Evolutionary conservation across 2,329 filamentous ascomycete genomes (phyloP).

Genomic region (Fusarium heterosporum): DNA sequence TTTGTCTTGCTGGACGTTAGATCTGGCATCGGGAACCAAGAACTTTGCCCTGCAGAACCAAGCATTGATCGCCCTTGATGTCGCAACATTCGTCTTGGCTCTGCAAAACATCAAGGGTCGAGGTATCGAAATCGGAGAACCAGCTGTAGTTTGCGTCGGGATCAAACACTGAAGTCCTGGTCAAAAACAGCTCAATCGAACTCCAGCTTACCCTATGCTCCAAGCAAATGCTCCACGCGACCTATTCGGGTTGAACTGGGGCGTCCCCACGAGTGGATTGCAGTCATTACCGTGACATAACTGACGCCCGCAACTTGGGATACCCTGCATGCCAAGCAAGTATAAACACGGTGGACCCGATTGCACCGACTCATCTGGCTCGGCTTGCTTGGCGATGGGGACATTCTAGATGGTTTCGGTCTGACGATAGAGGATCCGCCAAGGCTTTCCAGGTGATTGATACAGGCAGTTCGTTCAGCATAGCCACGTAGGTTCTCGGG

Average conservation of each 20-base stretch:
- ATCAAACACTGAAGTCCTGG: background rate
- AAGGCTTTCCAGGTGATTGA: conserved; percentile 12
- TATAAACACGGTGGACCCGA: background rate
- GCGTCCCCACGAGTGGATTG: background rate
- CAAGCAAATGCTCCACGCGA: too few species aligned
- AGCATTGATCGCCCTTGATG: background rate
- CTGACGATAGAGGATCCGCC: background rate
- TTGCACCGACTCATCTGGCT: background rate
- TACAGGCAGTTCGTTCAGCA: background rate
- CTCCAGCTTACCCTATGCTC: too few species aligned
- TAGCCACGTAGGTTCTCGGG: background rate
- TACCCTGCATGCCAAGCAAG: background rate
- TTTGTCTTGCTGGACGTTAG: background rate
- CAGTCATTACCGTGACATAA: conserved; percentile 4
- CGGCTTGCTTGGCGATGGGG: conserved; percentile 5
- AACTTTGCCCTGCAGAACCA: conserved; percentile 4
- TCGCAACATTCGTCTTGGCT: background rate
- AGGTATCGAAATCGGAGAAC: background rate
- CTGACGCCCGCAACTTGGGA: conserved; percentile 18
- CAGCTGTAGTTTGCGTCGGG: too few species aligned
- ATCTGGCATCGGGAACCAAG: background rate
- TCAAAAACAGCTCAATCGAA: background rate
- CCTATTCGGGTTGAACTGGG: background rate
- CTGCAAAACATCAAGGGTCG: background rate
- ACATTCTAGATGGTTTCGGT: background rate